Percentiles rank a stretch among this genome's conserved stretches.
These are phyloP conservation scores for Pelargonium australe DNA, from an alignment of 441 rosid genomes.

Conservation along the genomic window DNA sequence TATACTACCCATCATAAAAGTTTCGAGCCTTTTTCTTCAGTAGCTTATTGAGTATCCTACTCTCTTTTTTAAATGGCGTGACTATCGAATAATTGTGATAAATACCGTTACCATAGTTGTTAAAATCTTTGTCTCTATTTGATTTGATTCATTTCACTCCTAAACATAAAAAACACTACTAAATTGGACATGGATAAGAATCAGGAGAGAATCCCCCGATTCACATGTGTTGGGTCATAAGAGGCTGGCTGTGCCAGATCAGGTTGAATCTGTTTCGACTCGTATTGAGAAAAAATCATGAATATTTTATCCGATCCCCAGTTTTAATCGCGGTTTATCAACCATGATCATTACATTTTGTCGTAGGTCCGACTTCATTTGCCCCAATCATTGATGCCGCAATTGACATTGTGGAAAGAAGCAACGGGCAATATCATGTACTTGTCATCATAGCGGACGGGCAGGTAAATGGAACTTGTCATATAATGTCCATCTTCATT, in stretches of 20 bases:
- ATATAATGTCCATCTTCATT: background rate
- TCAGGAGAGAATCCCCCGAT: no score
- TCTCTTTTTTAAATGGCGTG: no score
- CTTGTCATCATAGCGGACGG: conserved; percentile 95
- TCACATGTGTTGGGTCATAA: no score
- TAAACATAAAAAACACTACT: no score
- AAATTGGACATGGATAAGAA: conserved; percentile 30
- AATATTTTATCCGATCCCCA: no score
- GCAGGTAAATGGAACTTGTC: conserved; percentile 40
- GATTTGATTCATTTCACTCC: no score
- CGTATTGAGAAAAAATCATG: conserved; percentile 5
- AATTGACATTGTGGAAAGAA: conserved; percentile 65
- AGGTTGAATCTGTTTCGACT: conserved; percentile 11
- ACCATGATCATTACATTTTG: conserved; percentile 4
- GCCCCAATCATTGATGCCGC: conserved; percentile 82
- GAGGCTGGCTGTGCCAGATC: no score
- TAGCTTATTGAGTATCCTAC: no score
- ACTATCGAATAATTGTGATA: no score
- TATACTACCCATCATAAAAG: background rate
- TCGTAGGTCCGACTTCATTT: conserved; percentile 86
- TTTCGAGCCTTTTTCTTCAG: background rate
- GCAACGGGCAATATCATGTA: conserved; percentile 77
- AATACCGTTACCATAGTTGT: background rate
- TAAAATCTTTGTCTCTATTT: no score
- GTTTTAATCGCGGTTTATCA: no score